phyloP scores from a whole-genome alignment of 208 protist genomes.

The Wallacemonas sp. region DNA sequence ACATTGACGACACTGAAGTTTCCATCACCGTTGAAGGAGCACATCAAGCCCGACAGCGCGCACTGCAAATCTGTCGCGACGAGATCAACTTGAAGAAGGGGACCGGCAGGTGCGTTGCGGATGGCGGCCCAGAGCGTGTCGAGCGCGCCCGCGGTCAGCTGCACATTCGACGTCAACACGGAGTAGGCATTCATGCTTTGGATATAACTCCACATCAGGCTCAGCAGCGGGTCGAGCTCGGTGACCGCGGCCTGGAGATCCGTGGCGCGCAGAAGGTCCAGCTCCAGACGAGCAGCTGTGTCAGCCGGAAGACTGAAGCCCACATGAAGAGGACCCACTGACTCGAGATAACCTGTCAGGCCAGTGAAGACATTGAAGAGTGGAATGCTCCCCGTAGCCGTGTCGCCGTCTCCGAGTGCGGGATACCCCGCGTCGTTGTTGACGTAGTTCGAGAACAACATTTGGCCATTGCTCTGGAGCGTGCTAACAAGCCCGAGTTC shows the following conservation, averaged over 20 bases:
- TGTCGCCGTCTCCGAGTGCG: neutral
- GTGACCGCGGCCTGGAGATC: neutral
- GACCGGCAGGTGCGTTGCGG: neutral
- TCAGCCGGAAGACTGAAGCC: neutral
- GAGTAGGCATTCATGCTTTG: neutral
- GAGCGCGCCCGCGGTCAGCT: neutral
- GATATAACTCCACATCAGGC: neutral
- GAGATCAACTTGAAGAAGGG: neutral
- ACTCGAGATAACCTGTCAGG: neutral
- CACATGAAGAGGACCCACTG: neutral
- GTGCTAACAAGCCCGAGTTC: neutral
- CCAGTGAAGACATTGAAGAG: neutral
- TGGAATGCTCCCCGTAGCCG: neutral
- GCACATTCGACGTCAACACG: neutral
- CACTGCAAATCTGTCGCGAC: neutral
- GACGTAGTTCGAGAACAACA: constrained; percentile 4
- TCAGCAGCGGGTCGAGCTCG: constrained; percentile 1
- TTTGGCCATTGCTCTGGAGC: neutral
- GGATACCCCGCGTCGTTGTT: neutral
- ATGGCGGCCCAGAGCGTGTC: neutral
- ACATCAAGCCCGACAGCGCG: neutral
- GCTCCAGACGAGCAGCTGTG: neutral
- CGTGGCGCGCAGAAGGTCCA: neutral
- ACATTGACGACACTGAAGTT: constrained; percentile 1
- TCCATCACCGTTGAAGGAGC: neutral